phyloP scores from a whole-genome alignment of 352 stramenopile genomes.

The Pythium guiyangense region DNA sequence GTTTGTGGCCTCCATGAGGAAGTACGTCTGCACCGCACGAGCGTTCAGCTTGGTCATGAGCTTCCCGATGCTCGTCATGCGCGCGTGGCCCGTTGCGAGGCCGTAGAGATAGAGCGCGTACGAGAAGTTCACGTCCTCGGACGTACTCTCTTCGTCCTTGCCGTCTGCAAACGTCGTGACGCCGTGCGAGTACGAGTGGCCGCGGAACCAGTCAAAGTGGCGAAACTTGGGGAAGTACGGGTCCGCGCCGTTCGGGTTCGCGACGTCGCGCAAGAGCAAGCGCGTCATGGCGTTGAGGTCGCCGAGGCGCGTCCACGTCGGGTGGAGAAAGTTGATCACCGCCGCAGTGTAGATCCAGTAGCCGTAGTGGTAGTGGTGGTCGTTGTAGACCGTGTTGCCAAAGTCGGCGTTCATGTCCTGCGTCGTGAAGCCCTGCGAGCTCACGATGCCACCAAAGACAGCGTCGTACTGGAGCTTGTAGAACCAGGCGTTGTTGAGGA shows the following conservation, averaged over 20 bases:
- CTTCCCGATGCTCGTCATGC: constrained; percentile 40
- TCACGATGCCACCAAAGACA: constrained; percentile 58
- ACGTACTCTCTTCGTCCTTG: constrained; percentile 66
- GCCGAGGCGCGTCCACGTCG: constrained; percentile 41
- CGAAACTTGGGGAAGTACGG: constrained; percentile 65
- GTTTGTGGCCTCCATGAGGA: constrained; percentile 58
- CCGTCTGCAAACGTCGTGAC: constrained; percentile 48
- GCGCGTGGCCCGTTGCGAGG: constrained; percentile 27
- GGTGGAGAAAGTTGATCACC: constrained; percentile 68
- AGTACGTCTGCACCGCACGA: constrained; percentile 59
- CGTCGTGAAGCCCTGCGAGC: constrained; percentile 47
- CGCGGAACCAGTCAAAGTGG: constrained; percentile 63
- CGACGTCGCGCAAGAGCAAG: constrained; percentile 50
- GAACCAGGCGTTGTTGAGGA: constrained; percentile 58
- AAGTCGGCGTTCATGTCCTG: constrained; percentile 60
- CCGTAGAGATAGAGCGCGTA: constrained; percentile 55
- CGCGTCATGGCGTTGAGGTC: constrained; percentile 48
- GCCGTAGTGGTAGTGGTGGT: constrained; percentile 76
- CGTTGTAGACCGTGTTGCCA: constrained; percentile 73
- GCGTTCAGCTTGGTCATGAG: constrained; percentile 53
- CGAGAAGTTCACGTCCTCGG: constrained; percentile 63
- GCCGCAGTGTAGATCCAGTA: constrained; percentile 68
- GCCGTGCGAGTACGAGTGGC: constrained; percentile 68
- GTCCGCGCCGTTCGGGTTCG: constrained; percentile 37
- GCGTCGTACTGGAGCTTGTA: constrained; percentile 62